Conservation (phyloP, 2,329 filamentous ascomycete species). For the Didymellaceae sp. region DNA sequence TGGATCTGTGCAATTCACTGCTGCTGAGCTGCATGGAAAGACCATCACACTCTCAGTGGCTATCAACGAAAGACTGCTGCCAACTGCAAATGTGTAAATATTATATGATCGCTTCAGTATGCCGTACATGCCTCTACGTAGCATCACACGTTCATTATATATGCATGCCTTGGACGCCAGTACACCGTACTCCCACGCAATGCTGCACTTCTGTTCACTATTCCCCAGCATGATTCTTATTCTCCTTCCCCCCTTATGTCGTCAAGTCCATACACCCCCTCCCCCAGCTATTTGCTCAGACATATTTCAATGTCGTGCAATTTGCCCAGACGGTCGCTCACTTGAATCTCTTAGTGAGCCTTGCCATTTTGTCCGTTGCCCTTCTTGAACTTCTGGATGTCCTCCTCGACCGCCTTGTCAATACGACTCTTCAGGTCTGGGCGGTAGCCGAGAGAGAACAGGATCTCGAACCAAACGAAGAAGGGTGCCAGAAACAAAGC, state of each 20-base stretch:
- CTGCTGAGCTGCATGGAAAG: neutral
- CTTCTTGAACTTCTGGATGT: constrained; percentile 74
- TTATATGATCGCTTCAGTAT: constrained; percentile 15
- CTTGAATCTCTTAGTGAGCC: constrained; percentile 7
- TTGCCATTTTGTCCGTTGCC: constrained; percentile 56
- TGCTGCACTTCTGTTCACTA: constrained; percentile 24
- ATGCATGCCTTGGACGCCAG: constrained; percentile 13
- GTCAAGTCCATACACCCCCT: neutral
- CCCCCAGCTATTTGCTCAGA: neutral
- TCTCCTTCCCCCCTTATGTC: neutral
- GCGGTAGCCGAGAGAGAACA: constrained; percentile 90
- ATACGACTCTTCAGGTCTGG: constrained; percentile 84
- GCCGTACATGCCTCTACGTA: constrained; percentile 4
- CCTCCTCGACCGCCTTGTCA: constrained; percentile 74
- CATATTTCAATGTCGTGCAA: neutral
- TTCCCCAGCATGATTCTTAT: neutral
- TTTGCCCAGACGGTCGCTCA: constrained; percentile 26
- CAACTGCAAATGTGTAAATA: constrained; percentile 6
- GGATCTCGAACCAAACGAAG: constrained; percentile 94
- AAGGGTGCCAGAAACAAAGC: constrained; percentile 91
- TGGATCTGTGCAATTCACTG: neutral
- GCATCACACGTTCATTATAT: neutral
- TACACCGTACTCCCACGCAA: constrained; percentile 35
- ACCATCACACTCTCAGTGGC: neutral
- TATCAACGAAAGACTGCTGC: neutral